A percentile compares a stretch with the other conserved stretches of the same genome.
phyloP scores from a whole-genome alignment of 805 yeast genomes.

The Komagataella mondaviorum region DNA sequence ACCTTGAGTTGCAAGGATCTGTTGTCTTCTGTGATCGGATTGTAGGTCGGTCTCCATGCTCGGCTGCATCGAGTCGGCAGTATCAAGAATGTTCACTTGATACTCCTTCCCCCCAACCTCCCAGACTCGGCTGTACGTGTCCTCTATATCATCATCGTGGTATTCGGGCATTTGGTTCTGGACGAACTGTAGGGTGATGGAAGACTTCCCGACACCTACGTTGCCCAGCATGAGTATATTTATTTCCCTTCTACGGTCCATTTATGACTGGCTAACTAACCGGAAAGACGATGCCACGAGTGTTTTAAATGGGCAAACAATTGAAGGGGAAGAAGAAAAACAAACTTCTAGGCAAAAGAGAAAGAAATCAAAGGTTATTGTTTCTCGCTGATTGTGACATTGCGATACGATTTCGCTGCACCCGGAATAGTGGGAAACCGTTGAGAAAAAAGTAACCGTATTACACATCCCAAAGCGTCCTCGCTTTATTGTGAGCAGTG shows the following conservation, averaged over 20 bases:
- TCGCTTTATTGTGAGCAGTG: no score
- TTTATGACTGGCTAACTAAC: neutral
- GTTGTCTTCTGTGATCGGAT: slow-evolving; percentile 2
- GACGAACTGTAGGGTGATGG: slow-evolving; percentile 11
- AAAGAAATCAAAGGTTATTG: neutral
- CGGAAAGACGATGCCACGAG: neutral
- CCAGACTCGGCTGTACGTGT: slow-evolving; percentile 9
- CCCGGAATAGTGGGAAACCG: neutral
- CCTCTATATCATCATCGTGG: slow-evolving; percentile 15
- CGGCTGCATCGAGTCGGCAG: slow-evolving; percentile 29
- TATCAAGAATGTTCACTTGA: slow-evolving; percentile 49
- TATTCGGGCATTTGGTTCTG: slow-evolving; percentile 10
- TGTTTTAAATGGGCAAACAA: neutral
- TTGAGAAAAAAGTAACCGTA: neutral
- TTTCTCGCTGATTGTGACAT: neutral
- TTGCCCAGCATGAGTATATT: slow-evolving; percentile 18
- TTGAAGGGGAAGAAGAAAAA: neutral
- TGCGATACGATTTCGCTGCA: neutral
- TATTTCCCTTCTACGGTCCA: neutral
- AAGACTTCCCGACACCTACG: slow-evolving; percentile 18
- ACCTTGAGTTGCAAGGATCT: slow-evolving; percentile 26
- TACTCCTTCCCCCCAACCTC: slow-evolving; percentile 23
- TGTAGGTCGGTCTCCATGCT: neutral
- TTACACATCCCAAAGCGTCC: no score
- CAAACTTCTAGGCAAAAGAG: neutral